A percentile compares a stretch with the other conserved stretches of the same genome.
These are phyloP conservation scores for Aquilaria agallochum DNA, from an alignment of 441 rosid genomes.

Conservation along the genomic window DNA sequence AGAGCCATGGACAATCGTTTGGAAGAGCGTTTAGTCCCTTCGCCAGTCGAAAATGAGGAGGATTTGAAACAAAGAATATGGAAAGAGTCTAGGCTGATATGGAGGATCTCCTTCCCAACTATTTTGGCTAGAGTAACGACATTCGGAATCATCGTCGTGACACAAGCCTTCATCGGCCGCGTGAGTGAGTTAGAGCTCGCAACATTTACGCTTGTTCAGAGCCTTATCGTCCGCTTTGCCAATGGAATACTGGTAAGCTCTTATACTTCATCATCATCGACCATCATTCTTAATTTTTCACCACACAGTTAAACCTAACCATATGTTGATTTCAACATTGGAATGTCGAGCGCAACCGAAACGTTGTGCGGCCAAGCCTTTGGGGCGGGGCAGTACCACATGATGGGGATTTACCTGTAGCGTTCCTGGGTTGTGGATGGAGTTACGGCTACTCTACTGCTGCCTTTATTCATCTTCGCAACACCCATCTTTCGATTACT, in stretches of 20 bases:
- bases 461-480: slow-evolving; percentile 35
- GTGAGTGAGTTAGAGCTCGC: slow-evolving; percentile 28
- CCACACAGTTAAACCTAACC: slow-evolving; percentile 41
- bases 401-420: too few relatives aligned
- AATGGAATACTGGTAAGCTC: slow-evolving; percentile 20
- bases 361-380: too few relatives aligned
- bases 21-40: too few relatives aligned
- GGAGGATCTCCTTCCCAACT: slow-evolving; percentile 34
- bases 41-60: too few relatives aligned
- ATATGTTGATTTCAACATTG: slow-evolving; percentile 26
- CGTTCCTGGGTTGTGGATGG: slow-evolving; percentile 22
- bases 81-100: slow-evolving; percentile 28
- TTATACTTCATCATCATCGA: slow-evolving; percentile 37
- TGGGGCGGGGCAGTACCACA: too few relatives aligned
- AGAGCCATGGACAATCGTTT: too few relatives aligned
- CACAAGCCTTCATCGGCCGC: slow-evolving; percentile 37
- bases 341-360: too few relatives aligned
- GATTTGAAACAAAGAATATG: slow-evolving; percentile 21
- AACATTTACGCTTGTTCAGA: slow-evolving; percentile 33
- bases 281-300: slow-evolving; percentile 29
- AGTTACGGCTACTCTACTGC: slow-evolving; percentile 27
- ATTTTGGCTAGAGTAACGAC: slow-evolving; percentile 25
- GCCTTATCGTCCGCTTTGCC: slow-evolving; percentile 28
- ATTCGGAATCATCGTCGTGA: slow-evolving; percentile 31
- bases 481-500: slow-evolving; percentile 27